Evolutionary conservation across 164 flowering plant genomes (phyloP), one percentile per base, ranked within the genome.

Genomic region (Kalanchoe fedtschenkoi): DNA sequence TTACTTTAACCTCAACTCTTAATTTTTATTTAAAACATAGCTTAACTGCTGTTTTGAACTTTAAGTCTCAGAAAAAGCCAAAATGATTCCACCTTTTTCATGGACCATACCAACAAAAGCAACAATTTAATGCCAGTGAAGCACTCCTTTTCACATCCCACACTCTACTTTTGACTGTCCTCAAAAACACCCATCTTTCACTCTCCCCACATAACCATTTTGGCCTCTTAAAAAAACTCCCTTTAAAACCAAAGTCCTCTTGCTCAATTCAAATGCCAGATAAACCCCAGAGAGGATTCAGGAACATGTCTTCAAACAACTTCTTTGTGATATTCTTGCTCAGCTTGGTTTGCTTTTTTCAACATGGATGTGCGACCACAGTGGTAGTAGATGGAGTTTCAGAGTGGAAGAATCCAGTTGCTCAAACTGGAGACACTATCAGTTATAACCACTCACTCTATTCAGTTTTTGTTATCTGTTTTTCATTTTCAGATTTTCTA

Each of bases 391-490:
- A 89, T 81, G 98, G 88, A 37, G 74, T 77, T 72, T 70, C 89
- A 66, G 63, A 78, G 44, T 84, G 93, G 96, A 81, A 51, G 43
- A 76, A 78, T 51, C 85, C 96, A 38, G 69, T 34, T 68, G 83
- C 76, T 65, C 84, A 77, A 66, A 75, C 87, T 9, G 96, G 95
- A 59, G 96, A 92, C 68, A 65, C 95, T 63, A 70, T 92, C 67
- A 69, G 98, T 92, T 81, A 82, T 88, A 73, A 21, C 5, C 21
- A 37, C 17, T 55, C 14, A 5, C n/a, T 9, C 35, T 38, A 7
- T 14, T 60, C 17, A 26, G 16, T 19, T 34, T 24, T 9, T 6
- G 35, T 56, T n/a, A n/a, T n/a, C n/a, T 30, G 6, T 46, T 29
- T 38, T 34, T 6, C 28, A 62, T 41, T 43, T 0, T 10, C 39